These are phyloP conservation scores for Colletotrichum plurivorum DNA, from an alignment of 2,329 filamentous ascomycete species.

Conservation along the genomic window DNA sequence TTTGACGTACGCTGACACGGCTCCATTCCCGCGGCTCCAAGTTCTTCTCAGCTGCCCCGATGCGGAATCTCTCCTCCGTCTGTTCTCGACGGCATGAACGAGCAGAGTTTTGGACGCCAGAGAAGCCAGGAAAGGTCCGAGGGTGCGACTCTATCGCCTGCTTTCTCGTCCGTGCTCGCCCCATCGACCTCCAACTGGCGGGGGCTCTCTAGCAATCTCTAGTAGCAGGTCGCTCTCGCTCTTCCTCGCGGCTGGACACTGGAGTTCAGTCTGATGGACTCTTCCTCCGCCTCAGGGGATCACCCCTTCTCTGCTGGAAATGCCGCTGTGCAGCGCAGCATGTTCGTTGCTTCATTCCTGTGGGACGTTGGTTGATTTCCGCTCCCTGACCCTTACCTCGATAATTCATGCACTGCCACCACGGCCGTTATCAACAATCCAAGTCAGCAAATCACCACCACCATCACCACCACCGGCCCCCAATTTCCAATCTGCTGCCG, in stretches of 20 bases:
- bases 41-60: conserved; percentile 23
- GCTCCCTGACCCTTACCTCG: conserved; percentile 30
- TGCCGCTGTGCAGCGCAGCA: conserved; percentile 11
- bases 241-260: not conserved
- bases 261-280: not conserved
- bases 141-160: not conserved
- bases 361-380: conserved; percentile 24
- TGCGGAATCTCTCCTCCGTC: conserved; percentile 26
- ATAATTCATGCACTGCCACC: conserved; percentile 37
- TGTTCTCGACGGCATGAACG: conserved; percentile 26
- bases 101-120: conserved; percentile 23
- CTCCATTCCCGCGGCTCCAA: conserved; percentile 4
- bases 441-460: conserved; percentile 26
- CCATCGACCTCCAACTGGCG: not conserved
- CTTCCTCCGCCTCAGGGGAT: conserved; percentile 19
- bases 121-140: not conserved
- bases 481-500: not conserved
- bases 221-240: not conserved
- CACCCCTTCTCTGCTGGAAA: conserved; percentile 22
- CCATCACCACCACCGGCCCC: not conserved
- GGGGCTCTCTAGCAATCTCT: too few relatives aligned
- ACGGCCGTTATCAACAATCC: conserved; percentile 17
- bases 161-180: conserved; percentile 8
- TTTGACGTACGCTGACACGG: conserved; percentile 27
- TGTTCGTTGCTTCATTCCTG: conserved; percentile 3